phyloP scores from a whole-genome alignment of 2,329 filamentous ascomycete genomes.

The Ophiostoma triangulosporum region DNA sequence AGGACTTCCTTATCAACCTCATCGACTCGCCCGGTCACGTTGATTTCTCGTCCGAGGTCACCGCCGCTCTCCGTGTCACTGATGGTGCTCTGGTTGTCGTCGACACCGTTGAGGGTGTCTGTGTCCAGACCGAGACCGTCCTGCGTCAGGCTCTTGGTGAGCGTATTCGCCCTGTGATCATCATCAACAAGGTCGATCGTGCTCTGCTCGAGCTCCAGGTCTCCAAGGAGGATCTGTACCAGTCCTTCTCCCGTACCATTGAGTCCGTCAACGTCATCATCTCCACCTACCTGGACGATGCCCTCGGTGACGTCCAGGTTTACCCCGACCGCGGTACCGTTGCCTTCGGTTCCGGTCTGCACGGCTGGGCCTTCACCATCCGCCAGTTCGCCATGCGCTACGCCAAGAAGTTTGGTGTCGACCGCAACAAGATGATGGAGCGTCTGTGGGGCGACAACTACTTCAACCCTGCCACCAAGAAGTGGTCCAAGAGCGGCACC shows the following conservation, averaged over 20 bases:
- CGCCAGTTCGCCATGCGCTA: constrained; percentile 93
- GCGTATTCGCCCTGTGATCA: constrained; percentile 98
- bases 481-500: constrained; percentile 85
- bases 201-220: constrained; percentile 98
- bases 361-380: constrained; percentile 99
- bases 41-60: constrained; percentile 99
- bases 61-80: constrained; percentile 97
- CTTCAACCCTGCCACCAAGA: constrained; percentile 99
- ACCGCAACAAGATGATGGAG: constrained; percentile 99
- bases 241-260: constrained; percentile 98
- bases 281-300: constrained; percentile 95
- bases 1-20: constrained; percentile 99
- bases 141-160: constrained; percentile 97
- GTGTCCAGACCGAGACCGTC: constrained; percentile 99
- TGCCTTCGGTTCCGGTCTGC: constrained; percentile 97
- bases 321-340: constrained; percentile 97
- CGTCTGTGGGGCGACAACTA: constrained; percentile 99
- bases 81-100: constrained; percentile 99
- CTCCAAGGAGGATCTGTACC: constrained; percentile 97
- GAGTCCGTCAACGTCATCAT: constrained; percentile 99
- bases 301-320: constrained; percentile 94
- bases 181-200: constrained; percentile 99
- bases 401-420: constrained; percentile 99
- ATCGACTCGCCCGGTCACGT: constrained; percentile 99
- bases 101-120: constrained; percentile 99